Conservation (phyloP, 2,329 filamentous ascomycete genomes). For the Chrysoporthe deuterocubensis region DNA sequence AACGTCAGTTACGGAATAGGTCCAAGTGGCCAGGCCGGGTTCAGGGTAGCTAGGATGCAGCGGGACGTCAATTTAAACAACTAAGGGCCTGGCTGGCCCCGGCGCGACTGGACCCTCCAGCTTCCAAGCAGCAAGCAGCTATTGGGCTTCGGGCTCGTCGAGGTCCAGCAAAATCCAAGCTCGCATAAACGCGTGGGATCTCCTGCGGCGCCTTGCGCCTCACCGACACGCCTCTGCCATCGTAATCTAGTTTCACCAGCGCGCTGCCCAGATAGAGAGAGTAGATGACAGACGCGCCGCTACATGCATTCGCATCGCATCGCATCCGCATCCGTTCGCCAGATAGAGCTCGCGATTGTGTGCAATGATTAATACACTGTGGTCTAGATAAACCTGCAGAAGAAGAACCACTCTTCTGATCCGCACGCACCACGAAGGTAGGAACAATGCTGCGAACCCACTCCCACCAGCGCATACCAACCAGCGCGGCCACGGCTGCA, state of each 20-base stretch:
- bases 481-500: background rate
- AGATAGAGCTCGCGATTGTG: no score
- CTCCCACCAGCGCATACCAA: background rate
- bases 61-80: conserved; percentile 8
- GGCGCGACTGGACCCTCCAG: background rate
- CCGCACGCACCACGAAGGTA: background rate
- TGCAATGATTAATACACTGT: conserved; percentile 8
- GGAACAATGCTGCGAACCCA: background rate
- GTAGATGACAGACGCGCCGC: no score
- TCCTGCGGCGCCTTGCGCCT: background rate
- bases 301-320: no score
- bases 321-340: background rate
- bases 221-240: background rate
- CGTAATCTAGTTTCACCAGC: background rate
- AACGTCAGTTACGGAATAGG: conserved; percentile 9
- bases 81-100: background rate
- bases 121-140: background rate
- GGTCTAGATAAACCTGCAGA: conserved; percentile 2
- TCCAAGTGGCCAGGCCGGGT: conserved; percentile 5
- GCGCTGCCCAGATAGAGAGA: background rate
- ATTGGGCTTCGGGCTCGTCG: background rate
- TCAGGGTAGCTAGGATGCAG: conserved; percentile 2
- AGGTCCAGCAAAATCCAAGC: background rate
- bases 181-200: background rate
- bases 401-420: conserved; percentile 1